Percentiles rank a stretch among this genome's conserved stretches.
phyloP scores from a whole-genome alignment of 352 stramenopile species.

The Pythium brassicae region DNA sequence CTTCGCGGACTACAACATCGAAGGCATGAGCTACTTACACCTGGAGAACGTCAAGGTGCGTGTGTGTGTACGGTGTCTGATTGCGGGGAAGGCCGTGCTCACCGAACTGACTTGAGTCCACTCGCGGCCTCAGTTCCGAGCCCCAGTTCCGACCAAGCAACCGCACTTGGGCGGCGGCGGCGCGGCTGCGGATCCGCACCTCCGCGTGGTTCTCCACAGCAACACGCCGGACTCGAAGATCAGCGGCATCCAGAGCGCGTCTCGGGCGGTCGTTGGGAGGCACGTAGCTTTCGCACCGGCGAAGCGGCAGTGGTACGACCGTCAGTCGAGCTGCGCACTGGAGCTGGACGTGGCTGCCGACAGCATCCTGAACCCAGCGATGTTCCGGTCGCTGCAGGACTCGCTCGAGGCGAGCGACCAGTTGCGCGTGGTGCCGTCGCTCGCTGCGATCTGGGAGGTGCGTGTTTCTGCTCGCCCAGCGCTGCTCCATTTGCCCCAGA shows the following conservation, averaged over 20 bases:
- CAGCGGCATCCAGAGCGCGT: slow-evolving; percentile 24
- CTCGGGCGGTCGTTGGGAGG: slow-evolving; percentile 19
- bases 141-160: slow-evolving; percentile 54
- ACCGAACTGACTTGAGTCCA: not conserved
- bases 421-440: slow-evolving; percentile 64
- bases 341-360: slow-evolving; percentile 67
- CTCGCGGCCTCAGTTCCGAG: slow-evolving; percentile 43
- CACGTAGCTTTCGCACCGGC: slow-evolving; percentile 25
- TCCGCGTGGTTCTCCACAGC: slow-evolving; percentile 27
- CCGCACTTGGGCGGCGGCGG: slow-evolving; percentile 28
- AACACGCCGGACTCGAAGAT: slow-evolving; percentile 31
- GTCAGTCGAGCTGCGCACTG: slow-evolving; percentile 64
- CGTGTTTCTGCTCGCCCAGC: not conserved
- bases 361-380: slow-evolving; percentile 62
- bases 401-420: slow-evolving; percentile 33
- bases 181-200: not conserved
- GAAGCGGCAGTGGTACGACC: slow-evolving; percentile 49
- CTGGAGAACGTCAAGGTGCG: slow-evolving; percentile 64
- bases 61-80: not conserved
- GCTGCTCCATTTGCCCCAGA: not conserved
- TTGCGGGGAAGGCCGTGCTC: too few species aligned
- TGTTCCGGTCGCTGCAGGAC: slow-evolving; percentile 39
- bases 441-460: slow-evolving; percentile 83
- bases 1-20: slow-evolving; percentile 91
- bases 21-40: slow-evolving; percentile 87